Evolutionary conservation across 2,329 filamentous ascomycete genomes (phyloP).

Genomic region (Daldinia sp.): DNA sequence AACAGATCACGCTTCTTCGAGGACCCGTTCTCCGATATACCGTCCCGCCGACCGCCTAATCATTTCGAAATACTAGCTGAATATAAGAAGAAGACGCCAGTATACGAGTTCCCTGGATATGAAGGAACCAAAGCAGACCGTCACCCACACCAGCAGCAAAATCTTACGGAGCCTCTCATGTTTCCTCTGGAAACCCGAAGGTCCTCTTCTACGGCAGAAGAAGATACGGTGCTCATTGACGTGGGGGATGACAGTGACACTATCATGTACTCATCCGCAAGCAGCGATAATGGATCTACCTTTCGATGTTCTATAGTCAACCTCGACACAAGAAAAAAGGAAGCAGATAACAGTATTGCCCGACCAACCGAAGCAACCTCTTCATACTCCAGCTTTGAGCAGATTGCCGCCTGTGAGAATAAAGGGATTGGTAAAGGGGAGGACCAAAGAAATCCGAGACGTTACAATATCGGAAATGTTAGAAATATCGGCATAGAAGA

Average conservation of each 20-base stretch:
- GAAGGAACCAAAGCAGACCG: background rate
- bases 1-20: slow-evolving; percentile 8
- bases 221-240: slow-evolving; percentile 21
- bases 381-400: slow-evolving; percentile 30
- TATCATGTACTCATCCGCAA: slow-evolving; percentile 2
- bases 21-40: slow-evolving; percentile 18
- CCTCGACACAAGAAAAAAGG: background rate
- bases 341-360: background rate
- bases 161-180: background rate
- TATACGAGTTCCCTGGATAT: slow-evolving; percentile 38
- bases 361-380: background rate
- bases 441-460: background rate
- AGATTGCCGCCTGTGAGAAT: background rate
- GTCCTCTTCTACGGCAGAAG: background rate
- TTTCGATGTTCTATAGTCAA: background rate
- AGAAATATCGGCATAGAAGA: no score
- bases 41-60: slow-evolving; percentile 31
- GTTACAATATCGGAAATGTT: background rate
- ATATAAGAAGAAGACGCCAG: slow-evolving; percentile 46
- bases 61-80: slow-evolving; percentile 29
- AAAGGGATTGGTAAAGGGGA: background rate
- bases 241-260: slow-evolving; percentile 18
- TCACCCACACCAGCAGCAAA: background rate
- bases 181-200: background rate
- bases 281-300: background rate